These are phyloP conservation scores for Phytophthora colocasiae DNA, from an alignment of 352 stramenopile species.

Conservation along the genomic window DNA sequence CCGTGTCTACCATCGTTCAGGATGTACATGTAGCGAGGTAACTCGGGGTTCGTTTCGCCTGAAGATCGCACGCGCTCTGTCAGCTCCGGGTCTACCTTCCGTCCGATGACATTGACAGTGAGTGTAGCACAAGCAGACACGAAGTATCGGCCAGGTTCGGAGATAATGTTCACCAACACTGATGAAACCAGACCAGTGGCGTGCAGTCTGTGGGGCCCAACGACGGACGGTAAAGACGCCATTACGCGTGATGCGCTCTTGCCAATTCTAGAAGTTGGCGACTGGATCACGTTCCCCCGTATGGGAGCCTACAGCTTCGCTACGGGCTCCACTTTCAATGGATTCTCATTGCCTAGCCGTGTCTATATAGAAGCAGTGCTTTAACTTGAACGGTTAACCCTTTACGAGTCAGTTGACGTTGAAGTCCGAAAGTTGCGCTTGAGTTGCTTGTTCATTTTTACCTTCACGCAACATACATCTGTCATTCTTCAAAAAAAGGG, in stretches of 20 bases:
- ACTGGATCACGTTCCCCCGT: conserved; percentile 60
- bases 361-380: conserved; percentile 47
- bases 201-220: conserved; percentile 57
- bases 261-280: conserved; percentile 50
- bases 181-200: conserved; percentile 27
- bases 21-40: too few species aligned
- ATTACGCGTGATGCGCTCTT: conserved; percentile 49
- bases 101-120: too few species aligned
- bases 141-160: too few species aligned
- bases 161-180: too few species aligned
- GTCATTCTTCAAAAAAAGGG: conserved; percentile 21
- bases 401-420: conserved; percentile 6
- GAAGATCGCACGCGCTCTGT: too few species aligned
- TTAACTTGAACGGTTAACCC: not conserved
- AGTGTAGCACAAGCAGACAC: too few species aligned
- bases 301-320: conserved; percentile 70
- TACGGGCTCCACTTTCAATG: conserved; percentile 63
- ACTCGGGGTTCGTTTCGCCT: too few species aligned
- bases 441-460: conserved; percentile 22
- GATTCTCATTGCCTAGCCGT: conserved; percentile 46
- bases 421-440: conserved; percentile 12
- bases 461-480: conserved; percentile 1
- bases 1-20: too few species aligned
- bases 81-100: too few species aligned
- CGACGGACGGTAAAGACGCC: conserved; percentile 60